Evolutionary conservation across 176 grass and related monocot species (phyloP), one percentile per base, ranked within the genome.

Genomic region (Phyllostachys edulis): DNA sequence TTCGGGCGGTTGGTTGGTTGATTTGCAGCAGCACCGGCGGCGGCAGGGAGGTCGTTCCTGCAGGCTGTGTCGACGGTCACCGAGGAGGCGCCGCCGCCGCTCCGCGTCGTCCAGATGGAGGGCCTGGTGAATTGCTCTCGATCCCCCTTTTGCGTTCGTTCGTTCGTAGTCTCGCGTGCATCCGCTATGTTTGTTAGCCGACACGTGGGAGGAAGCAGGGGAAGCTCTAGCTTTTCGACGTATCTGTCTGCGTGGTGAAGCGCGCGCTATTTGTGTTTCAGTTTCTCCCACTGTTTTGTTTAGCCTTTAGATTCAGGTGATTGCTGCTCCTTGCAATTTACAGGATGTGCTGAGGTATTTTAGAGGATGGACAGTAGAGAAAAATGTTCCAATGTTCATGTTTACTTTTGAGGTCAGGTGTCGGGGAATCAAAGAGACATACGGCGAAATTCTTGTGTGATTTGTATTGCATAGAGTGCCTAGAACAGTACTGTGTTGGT

Each of bases 51-150:
- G 84, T 99, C 96, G 40, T 99, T 96, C 80, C 93, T 99, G 74
- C 97, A 99, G 87, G 97, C 97, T 27, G 92, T 94, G 44, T 44
- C 89, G 38, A 80, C 79, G 78, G 42, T 94, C 40, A 55, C 80
- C 36, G 91, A 99, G 90, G 93, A 90, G 78, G 91, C 88, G 21
- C 29, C 81, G 50, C 77, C 88, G 21, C 91, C 91, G 51, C 91
- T 99, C 15, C 89, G 91, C 51, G 90, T 89, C 70, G 93, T 99
- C 24, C 91, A 99, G 97, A 96, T 99, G 89, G 97, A 99, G 75
- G 97, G 97, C 76, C 86, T 96, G 91, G 97, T 99, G 77, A 73
- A 50, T 83, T 87, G n/a, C 57, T 71, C 45, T 62, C 60, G 10
- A 81, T 36, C 44, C 52, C 52, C 18, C 17, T 26, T 7, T 40